These are phyloP conservation scores for Lepidopterella palustris DNA, from an alignment of 495 filamentous ascomycete genomes.

Conservation along the genomic window DNA sequence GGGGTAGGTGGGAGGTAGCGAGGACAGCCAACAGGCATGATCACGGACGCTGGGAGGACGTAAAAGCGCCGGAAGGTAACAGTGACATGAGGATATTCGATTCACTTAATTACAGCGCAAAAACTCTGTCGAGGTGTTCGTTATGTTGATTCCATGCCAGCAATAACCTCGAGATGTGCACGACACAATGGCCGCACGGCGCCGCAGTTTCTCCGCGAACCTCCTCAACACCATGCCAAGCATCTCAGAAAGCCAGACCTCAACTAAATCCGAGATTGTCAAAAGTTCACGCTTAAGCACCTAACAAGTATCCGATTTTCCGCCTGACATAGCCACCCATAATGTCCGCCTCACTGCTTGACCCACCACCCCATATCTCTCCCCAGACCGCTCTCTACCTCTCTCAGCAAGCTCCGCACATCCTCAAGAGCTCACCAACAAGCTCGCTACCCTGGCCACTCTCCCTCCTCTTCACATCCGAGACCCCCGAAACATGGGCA, in stretches of 20 bases:
- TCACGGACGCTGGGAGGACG: constrained; percentile 10
- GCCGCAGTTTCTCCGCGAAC: neutral
- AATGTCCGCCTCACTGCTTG: constrained; percentile 34
- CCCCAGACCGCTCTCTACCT: constrained; percentile 55
- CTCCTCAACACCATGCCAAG: constrained; percentile 4
- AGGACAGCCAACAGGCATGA: constrained; percentile 19
- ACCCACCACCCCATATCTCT: constrained; percentile 33
- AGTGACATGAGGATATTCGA: neutral
- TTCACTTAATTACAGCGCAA: neutral
- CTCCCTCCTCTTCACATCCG: constrained; percentile 49
- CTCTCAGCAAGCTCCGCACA: constrained; percentile 68
- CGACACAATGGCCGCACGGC: neutral
- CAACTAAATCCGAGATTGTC: neutral
- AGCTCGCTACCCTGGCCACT: constrained; percentile 45
- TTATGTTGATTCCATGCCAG: neutral
- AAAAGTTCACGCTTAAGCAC: neutral
- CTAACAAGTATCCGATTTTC: too few relatives aligned
- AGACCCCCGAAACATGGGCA: constrained; percentile 71
- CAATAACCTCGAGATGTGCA: neutral
- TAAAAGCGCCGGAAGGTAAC: neutral
- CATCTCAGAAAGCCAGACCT: neutral
- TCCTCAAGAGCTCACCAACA: constrained; percentile 51
- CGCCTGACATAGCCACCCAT: too few relatives aligned
- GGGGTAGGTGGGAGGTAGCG: constrained; percentile 21
- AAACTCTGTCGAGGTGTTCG: neutral